Percentiles rank a stretch among this genome's conserved stretches.
phyloP scores from a whole-genome alignment of 345 rosid species.

The Hypericum perforatum region DNA sequence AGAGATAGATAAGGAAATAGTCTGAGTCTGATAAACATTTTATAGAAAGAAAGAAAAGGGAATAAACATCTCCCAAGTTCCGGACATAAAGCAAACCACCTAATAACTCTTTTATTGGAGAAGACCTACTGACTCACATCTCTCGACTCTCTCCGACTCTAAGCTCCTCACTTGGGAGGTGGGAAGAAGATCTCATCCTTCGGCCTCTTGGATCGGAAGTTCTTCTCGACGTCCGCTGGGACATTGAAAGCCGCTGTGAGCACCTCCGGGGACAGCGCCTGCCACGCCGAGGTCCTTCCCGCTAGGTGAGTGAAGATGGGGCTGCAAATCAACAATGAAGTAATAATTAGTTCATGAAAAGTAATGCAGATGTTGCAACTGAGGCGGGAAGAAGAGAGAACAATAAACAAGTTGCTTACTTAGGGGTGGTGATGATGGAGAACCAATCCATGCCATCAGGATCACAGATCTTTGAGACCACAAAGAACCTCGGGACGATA shows the following conservation, averaged over 20 bases:
- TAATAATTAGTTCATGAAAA: background rate
- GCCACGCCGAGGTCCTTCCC: slow-evolving; percentile 70
- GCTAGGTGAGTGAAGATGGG: slow-evolving; percentile 89
- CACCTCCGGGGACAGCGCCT: slow-evolving; percentile 72
- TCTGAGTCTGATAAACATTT: no score
- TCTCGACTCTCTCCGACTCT: background rate
- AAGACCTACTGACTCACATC: background rate
- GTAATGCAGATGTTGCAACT: background rate
- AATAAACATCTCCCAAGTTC: no score
- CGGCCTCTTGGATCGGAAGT: slow-evolving; percentile 60
- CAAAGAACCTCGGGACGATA: slow-evolving; percentile 84
- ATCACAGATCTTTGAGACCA: slow-evolving; percentile 73
- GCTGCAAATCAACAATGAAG: slow-evolving; percentile 24
- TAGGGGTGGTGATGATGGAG: slow-evolving; percentile 80
- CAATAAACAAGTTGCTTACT: slow-evolving; percentile 31
- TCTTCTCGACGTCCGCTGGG: slow-evolving; percentile 41
- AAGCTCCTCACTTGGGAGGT: slow-evolving; percentile 34
- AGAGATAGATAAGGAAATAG: no score
- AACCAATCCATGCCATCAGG: slow-evolving; percentile 84
- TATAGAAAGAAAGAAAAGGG: no score
- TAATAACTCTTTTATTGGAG: no score
- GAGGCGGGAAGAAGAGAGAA: background rate
- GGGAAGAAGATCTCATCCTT: slow-evolving; percentile 75
- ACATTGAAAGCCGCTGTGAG: slow-evolving; percentile 68
- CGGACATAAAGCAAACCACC: no score